Base-by-base conservation (phyloP, 1,139 yeast species). In the Spathaspora jeffriesii region DNA sequence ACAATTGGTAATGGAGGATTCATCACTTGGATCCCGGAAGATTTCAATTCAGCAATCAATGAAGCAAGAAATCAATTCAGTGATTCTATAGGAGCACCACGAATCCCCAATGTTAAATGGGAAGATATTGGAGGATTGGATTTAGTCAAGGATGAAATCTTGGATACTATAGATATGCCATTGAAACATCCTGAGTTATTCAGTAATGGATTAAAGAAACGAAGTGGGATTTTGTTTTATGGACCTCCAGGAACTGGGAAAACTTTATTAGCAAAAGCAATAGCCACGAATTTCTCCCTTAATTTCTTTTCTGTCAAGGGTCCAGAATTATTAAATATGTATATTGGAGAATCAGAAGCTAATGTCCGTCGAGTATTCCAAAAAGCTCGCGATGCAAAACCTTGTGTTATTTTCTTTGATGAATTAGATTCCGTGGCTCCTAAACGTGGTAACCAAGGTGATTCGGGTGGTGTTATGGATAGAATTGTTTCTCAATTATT, bases 221-320 rank as follows among this genome's bases (percentile, higher is more conserved):
- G 98, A 65, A 87, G 96, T 62, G 99, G 99, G 49, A 88, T 93
- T 37, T 70, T 93, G 53, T 91, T 93, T 62, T 93, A 93, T 66
- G 99, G 99, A 0, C 98, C 98, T 0, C 99, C 99, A 0, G 99
- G 99, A 23, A 93, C 98, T 0, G 99, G 99, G 57, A 93, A 93
- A 62, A 93, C 99, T 0, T 73, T 93, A 40, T 74, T 93, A 50
- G 98, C 98, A 10, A 93, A 93, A 64, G 98, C 98, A 0, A 93
- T 93, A 59, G 98, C 98, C 2, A 89, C 97, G 1, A 90, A 92
- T 54, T 93, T 92, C 61, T 88, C 97, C 3, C 76, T 93, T 54
- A 93, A 93, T 62, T 93, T 93, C 65, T 92, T 93, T 67, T 88
- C 96, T 54, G 97, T 92, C 22, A 92, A 92, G 64, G 98, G 98